Evolutionary conservation across 768 basidiomycete species (phyloP).

Genomic region (Collybia sordida): DNA sequence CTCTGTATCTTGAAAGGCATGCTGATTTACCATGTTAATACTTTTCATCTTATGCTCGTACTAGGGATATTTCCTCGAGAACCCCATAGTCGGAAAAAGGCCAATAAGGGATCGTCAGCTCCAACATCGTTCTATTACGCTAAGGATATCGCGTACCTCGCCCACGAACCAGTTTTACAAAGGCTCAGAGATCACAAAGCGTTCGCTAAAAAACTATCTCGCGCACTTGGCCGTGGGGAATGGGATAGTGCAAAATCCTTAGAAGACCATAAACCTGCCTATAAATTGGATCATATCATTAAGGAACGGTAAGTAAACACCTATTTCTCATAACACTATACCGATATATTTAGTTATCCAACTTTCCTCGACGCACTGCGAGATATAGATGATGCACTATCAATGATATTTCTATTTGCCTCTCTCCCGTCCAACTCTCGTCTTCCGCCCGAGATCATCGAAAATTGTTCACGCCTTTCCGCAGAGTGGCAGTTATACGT

Average conservation of each 20-base stretch:
- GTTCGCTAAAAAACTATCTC: conserved; percentile 94
- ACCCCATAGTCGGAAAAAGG: conserved; percentile 85
- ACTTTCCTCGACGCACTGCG: conserved; percentile 94
- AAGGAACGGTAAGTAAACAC: conserved; percentile 78
- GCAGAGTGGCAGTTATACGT: conserved; percentile 98
- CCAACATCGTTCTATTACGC: conserved; percentile 98
- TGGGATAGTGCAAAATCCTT: conserved; percentile 94
- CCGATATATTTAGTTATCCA: conserved; percentile 69
- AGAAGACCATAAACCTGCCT: conserved; percentile 91
- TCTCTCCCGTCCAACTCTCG: conserved; percentile 85
- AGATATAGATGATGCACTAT: conserved; percentile 96
- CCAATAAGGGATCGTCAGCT: conserved; percentile 96
- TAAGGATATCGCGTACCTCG: conserved; percentile 96
- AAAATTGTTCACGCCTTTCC: conserved; percentile 87
- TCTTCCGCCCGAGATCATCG: conserved; percentile 78
- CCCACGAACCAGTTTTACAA: conserved; percentile 92
- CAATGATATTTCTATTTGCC: conserved; percentile 92
- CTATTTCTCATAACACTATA: conserved; percentile 7
- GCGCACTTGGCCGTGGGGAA: conserved; percentile 91
- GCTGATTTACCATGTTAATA: conserved; percentile 15
- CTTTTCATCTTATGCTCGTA: conserved; percentile 5
- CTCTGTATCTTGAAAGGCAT: conserved; percentile 96
- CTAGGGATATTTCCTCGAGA: conserved; percentile 97
- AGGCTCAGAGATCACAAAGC: conserved; percentile 97
- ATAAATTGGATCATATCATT: conserved; percentile 92